These are phyloP conservation scores for Ichthyophthirius multifiliis DNA, from an alignment of 169 alveolate species.

Conservation along the genomic window DNA sequence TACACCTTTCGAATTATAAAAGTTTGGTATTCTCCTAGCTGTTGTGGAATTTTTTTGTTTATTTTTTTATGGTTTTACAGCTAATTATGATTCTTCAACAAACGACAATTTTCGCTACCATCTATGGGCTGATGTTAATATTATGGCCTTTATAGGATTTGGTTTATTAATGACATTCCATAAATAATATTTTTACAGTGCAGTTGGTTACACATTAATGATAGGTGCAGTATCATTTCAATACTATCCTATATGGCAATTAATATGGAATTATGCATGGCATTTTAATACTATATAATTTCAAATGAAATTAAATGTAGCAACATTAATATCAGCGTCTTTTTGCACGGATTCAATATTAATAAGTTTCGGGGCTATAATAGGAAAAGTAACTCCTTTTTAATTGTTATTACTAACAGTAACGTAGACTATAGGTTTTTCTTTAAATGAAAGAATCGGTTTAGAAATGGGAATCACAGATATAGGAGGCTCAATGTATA, in stretches of 20 bases:
- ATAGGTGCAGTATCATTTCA: conserved; percentile 22
- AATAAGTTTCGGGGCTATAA: conserved; percentile 74
- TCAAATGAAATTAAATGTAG: conserved; percentile 16
- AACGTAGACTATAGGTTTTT: conserved; percentile 45
- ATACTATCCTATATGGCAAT: conserved; percentile 40
- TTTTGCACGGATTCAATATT: conserved; percentile 65
- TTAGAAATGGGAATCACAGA: conserved; percentile 41
- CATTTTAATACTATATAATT: conserved; percentile 7
- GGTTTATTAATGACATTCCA: conserved; percentile 76
- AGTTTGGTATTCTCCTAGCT: too few species aligned
- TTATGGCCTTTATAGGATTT: conserved; percentile 80
- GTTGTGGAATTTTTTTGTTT: too few species aligned
- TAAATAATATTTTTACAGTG: conserved; percentile 57
- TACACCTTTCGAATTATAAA: too few species aligned
- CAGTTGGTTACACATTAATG: conserved; percentile 52
- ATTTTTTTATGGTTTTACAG: too few species aligned
- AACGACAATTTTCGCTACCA: too few species aligned
- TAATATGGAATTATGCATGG: conserved; percentile 27
- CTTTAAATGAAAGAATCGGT: conserved; percentile 57
- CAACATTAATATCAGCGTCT: conserved; percentile 40
- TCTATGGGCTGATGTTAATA: conserved; percentile 65
- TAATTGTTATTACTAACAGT: conserved; percentile 57
- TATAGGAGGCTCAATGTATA: conserved; percentile 61
- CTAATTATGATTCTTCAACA: too few species aligned
- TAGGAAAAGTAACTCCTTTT: conserved; percentile 65